Evolutionary conservation across 306 rosid genomes (phyloP).

Genomic region (Malus fusca): DNA sequence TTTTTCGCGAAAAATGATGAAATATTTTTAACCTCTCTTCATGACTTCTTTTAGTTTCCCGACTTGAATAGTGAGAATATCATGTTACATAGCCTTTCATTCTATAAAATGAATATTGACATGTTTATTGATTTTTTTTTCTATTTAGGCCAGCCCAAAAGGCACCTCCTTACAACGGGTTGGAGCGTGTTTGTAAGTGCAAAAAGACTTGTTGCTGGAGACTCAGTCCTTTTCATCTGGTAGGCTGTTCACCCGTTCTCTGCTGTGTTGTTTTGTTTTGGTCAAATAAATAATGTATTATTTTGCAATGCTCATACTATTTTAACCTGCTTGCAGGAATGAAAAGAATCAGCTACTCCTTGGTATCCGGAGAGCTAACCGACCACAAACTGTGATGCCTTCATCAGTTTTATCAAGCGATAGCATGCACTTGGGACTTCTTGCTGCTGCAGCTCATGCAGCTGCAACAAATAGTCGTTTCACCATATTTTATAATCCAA

Average conservation of each 20-base stretch:
- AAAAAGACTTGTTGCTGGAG: slow-evolving; percentile 95
- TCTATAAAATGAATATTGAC: not conserved
- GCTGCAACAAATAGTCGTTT: slow-evolving; percentile 96
- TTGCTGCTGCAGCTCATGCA: slow-evolving; percentile 99
- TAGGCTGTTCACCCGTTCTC: slow-evolving; percentile 24
- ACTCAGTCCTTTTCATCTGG: slow-evolving; percentile 96
- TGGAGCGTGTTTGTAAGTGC: slow-evolving; percentile 99
- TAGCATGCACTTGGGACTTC: slow-evolving; percentile 99
- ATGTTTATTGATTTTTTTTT: slow-evolving; percentile 1
- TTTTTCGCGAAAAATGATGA: not conserved
- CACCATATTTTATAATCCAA: slow-evolving; percentile 93
- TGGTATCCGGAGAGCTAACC: slow-evolving; percentile 84
- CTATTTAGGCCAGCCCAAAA: slow-evolving; percentile 86
- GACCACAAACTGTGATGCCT: slow-evolving; percentile 97
- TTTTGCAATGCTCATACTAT: not conserved
- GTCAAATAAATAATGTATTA: not conserved
- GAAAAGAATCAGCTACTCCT: slow-evolving; percentile 90
- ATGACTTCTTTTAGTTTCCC: not conserved
- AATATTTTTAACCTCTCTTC: not conserved
- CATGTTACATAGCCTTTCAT: not conserved
- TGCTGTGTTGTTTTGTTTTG: not conserved
- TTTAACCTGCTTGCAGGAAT: slow-evolving; percentile 46
- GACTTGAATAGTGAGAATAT: not conserved
- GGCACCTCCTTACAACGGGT: slow-evolving; percentile 97
- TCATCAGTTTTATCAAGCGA: slow-evolving; percentile 96